Evolutionary conservation across 1,284 basidiomycete genomes (phyloP).

Genomic region (Takashimella tepidaria): DNA sequence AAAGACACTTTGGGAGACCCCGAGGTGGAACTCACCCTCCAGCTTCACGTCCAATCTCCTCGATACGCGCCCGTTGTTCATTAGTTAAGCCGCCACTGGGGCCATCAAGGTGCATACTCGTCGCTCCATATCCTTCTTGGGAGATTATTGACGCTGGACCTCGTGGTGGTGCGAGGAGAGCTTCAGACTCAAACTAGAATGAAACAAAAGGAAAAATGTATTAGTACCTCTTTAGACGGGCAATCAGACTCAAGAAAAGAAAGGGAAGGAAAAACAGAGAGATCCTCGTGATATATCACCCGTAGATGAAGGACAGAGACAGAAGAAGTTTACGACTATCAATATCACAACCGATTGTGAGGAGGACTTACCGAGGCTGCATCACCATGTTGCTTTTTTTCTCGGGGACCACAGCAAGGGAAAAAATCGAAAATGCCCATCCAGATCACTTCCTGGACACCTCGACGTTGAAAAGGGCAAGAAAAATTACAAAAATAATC

Average conservation of each 20-base stretch:
- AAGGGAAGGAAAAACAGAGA: too few relatives aligned
- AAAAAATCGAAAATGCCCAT: constrained; percentile 24
- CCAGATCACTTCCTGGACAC: background rate
- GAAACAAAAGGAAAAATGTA: too few relatives aligned
- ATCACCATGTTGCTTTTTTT: constrained; percentile 15
- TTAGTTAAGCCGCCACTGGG: constrained; percentile 15
- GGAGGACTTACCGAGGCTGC: constrained; percentile 12
- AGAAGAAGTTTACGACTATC: too few relatives aligned
- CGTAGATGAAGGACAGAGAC: background rate
- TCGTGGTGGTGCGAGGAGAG: constrained; percentile 12
- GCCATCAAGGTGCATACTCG: background rate
- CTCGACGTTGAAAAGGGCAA: too few relatives aligned
- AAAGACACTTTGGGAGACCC: too few relatives aligned
- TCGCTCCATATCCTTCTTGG: constrained; percentile 3
- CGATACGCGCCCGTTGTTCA: constrained; percentile 17
- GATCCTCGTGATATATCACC: too few relatives aligned
- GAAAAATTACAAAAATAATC: too few relatives aligned
- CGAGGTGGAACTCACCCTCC: constrained; percentile 15
- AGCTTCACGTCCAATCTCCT: constrained; percentile 18
- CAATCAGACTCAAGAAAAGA: background rate
- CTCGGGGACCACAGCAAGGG: constrained; percentile 22
- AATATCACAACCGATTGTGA: too few relatives aligned
- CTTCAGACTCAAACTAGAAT: constrained; percentile 4
- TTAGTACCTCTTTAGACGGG: background rate
- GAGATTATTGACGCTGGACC: constrained; percentile 19